phyloP scores from a whole-genome alignment of 2,329 filamentous ascomycete species.

The Cryphonectria japonica region DNA sequence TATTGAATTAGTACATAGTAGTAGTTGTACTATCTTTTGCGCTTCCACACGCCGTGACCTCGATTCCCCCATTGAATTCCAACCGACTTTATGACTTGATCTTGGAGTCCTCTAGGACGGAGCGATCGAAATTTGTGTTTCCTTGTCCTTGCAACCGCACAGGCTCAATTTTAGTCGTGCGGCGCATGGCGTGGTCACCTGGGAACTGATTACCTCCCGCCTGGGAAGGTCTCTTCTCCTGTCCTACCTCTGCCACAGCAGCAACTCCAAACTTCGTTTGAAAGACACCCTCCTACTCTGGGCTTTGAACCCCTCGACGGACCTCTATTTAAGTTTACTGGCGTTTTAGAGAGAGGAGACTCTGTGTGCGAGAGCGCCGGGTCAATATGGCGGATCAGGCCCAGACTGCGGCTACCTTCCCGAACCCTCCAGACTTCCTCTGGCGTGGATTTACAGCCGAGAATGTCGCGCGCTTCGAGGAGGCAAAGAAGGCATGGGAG shows the following conservation, averaged over 20 bases:
- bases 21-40: too few species aligned
- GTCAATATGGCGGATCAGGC: constrained; percentile 60
- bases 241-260: not conserved
- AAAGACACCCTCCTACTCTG: not conserved
- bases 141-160: not conserved
- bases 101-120: not conserved
- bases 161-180: not conserved
- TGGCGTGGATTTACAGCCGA: constrained; percentile 84
- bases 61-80: not conserved
- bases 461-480: constrained; percentile 63
- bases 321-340: not conserved
- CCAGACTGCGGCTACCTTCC: constrained; percentile 65
- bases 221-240: constrained; percentile 17
- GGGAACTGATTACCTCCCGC: constrained; percentile 19
- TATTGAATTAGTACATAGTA: not conserved
- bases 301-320: not conserved
- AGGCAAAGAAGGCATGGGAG: constrained; percentile 46
- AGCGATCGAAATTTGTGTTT: not conserved
- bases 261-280: not conserved
- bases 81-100: not conserved
- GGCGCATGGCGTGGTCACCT: constrained; percentile 24
- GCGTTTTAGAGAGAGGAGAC: not conserved
- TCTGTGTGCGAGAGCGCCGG: not conserved
- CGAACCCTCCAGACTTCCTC: constrained; percentile 79
- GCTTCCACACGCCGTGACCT: not conserved